phyloP scores from a whole-genome alignment of 2,329 filamentous ascomycete species.

The Fusarium abutilonis region DNA sequence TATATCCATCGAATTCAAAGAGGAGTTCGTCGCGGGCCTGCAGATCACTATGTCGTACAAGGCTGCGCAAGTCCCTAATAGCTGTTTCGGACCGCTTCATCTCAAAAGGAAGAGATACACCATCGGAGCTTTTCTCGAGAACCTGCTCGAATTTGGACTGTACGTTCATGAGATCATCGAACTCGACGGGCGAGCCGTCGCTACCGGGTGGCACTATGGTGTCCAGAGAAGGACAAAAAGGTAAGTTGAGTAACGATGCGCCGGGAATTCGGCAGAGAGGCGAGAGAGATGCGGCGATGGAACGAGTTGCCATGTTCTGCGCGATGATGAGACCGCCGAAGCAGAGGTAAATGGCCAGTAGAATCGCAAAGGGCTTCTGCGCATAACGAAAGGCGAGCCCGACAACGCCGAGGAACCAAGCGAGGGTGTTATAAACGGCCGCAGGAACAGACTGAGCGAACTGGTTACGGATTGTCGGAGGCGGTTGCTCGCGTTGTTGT shows the following conservation, averaged over 20 bases:
- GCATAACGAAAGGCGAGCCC: conserved; percentile 68
- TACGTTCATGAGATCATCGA: conserved; percentile 77
- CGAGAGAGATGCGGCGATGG: conserved; percentile 69
- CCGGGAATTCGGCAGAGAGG: conserved; percentile 78
- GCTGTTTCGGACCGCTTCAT: conserved; percentile 82
- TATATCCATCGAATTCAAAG: conserved; percentile 79
- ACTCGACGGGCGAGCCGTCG: conserved; percentile 63
- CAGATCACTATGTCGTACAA: conserved; percentile 76
- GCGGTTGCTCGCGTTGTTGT: conserved; percentile 15
- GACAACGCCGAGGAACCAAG: conserved; percentile 66
- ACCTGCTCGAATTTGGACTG: conserved; percentile 82
- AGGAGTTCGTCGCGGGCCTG: conserved; percentile 75
- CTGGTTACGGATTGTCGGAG: conserved; percentile 44
- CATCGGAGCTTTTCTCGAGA: conserved; percentile 71
- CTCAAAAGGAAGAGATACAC: conserved; percentile 75
- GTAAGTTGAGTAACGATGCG: conserved; percentile 66
- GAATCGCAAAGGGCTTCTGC: conserved; percentile 70
- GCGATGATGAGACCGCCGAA: conserved; percentile 67
- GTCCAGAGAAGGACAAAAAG: conserved; percentile 65
- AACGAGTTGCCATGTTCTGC: conserved; percentile 70
- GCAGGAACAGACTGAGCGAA: conserved; percentile 52
- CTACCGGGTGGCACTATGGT: conserved; percentile 42
- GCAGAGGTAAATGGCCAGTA: conserved; percentile 69
- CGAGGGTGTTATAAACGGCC: conserved; percentile 52
- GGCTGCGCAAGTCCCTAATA: conserved; percentile 76